A percentile compares a stretch with the other conserved stretches of the same genome.
Conservation (phyloP, 1,139 yeast species). For the Yamadazyma jaroonii region DNA sequence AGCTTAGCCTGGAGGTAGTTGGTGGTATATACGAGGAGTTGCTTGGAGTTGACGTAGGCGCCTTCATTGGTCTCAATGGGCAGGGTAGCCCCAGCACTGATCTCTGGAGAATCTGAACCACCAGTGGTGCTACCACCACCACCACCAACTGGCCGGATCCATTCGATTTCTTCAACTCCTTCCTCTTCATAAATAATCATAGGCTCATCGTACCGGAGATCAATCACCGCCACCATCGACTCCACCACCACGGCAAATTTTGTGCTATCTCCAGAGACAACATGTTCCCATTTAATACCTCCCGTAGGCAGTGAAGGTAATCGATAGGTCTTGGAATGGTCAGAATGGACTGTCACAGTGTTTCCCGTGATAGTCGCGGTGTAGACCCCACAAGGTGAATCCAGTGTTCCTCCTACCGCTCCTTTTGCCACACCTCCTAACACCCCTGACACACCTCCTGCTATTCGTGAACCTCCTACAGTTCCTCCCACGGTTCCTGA, state of each 20-base stretch:
- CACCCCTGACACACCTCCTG: no score
- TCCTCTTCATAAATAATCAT: slow-evolving; percentile 29
- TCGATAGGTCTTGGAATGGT: slow-evolving; percentile 1
- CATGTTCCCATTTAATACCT: slow-evolving; percentile 25
- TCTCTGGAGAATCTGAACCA: no score
- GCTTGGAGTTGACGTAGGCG: slow-evolving; percentile 33
- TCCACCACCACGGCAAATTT: slow-evolving; percentile 27
- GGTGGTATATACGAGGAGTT: slow-evolving; percentile 31
- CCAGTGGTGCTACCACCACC: no score
- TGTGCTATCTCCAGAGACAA: slow-evolving; percentile 14
- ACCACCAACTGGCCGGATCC: slow-evolving; percentile 39
- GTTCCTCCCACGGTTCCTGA: no score
- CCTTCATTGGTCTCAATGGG: no score
- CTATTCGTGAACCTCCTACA: no score
- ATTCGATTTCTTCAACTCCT: slow-evolving; percentile 31
- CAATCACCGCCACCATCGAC: slow-evolving; percentile 23
- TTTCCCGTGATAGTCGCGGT: no score
- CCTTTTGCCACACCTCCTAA: no score
- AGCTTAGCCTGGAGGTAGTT: slow-evolving; percentile 27
- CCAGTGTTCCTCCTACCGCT: no score
- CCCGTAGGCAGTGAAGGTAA: neutral
- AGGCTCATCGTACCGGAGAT: slow-evolving; percentile 23
- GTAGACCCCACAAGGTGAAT: no score
- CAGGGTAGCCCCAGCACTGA: no score
- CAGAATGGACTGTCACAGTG: no score